phyloP scores from a whole-genome alignment of 208 protist genomes.

The Leishmania aethiopica region DNA sequence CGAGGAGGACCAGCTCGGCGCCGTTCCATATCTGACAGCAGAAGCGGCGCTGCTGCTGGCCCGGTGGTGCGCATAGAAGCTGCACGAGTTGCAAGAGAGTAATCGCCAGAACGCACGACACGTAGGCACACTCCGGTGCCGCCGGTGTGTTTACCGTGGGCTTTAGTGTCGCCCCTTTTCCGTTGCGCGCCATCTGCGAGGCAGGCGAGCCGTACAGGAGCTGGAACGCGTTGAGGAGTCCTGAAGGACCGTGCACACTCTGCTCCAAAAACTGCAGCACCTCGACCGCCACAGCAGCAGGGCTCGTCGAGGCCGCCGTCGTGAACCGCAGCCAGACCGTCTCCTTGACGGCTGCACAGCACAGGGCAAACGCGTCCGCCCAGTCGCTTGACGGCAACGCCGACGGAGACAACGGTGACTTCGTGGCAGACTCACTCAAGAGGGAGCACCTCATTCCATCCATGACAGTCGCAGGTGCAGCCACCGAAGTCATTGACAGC shows the following conservation, averaged over 20 bases:
- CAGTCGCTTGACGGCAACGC: background rate
- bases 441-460: background rate
- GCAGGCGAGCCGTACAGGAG: slow-evolving; percentile 5
- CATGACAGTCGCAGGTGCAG: background rate
- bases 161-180: background rate
- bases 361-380: slow-evolving; percentile 36
- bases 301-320: slow-evolving; percentile 9
- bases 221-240: slow-evolving; percentile 10
- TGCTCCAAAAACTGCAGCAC: slow-evolving; percentile 33
- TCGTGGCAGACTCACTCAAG: background rate
- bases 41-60: background rate
- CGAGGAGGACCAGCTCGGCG: slow-evolving; percentile 32
- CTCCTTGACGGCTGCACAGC: slow-evolving; percentile 31
- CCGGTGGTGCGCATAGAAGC: slow-evolving; percentile 17
- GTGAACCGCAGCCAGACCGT: slow-evolving; percentile 27
- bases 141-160: background rate
- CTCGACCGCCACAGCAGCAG: slow-evolving; percentile 10
- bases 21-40: background rate
- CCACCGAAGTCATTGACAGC: background rate
- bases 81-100: slow-evolving; percentile 28
- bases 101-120: slow-evolving; percentile 20
- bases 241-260: slow-evolving; percentile 24
- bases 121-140: slow-evolving; percentile 27
- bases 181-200: background rate
- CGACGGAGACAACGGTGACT: background rate